Evolutionary conservation across 1,284 basidiomycete genomes (phyloP).

Genomic region (Hemileia vastatrix): DNA sequence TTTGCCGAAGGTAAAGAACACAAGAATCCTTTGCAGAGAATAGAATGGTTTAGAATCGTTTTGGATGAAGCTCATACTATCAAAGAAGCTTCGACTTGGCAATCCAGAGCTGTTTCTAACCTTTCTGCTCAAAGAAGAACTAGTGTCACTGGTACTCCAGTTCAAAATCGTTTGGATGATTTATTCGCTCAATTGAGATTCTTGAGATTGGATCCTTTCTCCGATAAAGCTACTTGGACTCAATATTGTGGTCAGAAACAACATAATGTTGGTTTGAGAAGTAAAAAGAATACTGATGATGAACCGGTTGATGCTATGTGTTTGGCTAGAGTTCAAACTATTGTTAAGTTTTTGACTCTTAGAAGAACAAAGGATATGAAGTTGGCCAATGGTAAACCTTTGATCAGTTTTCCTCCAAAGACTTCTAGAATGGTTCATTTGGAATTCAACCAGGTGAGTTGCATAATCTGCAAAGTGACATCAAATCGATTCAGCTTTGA

Average conservation of each 20-base stretch:
- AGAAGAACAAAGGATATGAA: slow-evolving; percentile 89
- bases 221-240: slow-evolving; percentile 85
- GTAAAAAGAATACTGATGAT: slow-evolving; percentile 45
- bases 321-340: slow-evolving; percentile 86
- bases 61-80: slow-evolving; percentile 97
- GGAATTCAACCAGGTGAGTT: slow-evolving; percentile 66
- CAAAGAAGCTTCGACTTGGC: slow-evolving; percentile 88
- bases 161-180: slow-evolving; percentile 98
- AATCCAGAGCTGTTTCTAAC: slow-evolving; percentile 86
- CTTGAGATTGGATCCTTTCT: slow-evolving; percentile 77
- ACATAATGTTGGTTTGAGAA: slow-evolving; percentile 48
- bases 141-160: slow-evolving; percentile 90
- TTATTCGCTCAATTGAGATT: slow-evolving; percentile 95
- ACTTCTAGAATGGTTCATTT: slow-evolving; percentile 73
- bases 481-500: neutral
- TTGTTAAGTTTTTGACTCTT: slow-evolving; percentile 93
- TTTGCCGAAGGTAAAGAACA: too few relatives aligned
- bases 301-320: slow-evolving; percentile 79
- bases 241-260: slow-evolving; percentile 77
- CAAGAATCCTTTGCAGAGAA: slow-evolving; percentile 78
- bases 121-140: slow-evolving; percentile 83
- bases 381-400: slow-evolving; percentile 65
- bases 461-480: too few relatives aligned
- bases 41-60: slow-evolving; percentile 95
- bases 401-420: slow-evolving; percentile 77